Evolutionary conservation across 495 filamentous ascomycete genomes (phyloP).

Genomic region (Staphylotrichum longicolle): DNA sequence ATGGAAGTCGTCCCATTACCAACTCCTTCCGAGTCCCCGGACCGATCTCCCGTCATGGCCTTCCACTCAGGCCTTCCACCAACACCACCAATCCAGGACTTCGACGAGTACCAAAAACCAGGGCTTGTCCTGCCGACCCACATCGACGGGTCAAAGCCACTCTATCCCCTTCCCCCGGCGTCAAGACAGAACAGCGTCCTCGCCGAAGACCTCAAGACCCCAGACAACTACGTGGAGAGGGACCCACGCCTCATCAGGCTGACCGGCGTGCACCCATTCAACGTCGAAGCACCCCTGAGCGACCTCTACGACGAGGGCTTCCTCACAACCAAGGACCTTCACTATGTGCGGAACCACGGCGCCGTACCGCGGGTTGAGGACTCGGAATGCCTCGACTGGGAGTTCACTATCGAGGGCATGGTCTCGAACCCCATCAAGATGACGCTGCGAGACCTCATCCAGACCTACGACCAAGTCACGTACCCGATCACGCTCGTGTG

Average conservation of each 20-base stretch:
- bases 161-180: conserved; percentile 69
- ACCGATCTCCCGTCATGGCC: background rate
- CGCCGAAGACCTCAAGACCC: conserved; percentile 74
- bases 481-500: conserved; percentile 89
- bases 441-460: conserved; percentile 69
- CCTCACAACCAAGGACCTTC: conserved; percentile 85
- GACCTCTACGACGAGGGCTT: conserved; percentile 84
- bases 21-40: background rate
- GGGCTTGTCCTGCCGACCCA: background rate
- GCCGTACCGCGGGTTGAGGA: conserved; percentile 77
- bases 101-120: conserved; percentile 20
- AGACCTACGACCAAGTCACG: conserved; percentile 79
- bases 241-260: conserved; percentile 85
- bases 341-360: conserved; percentile 96
- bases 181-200: conserved; percentile 62
- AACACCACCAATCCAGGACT: conserved; percentile 16
- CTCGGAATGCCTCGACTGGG: conserved; percentile 73
- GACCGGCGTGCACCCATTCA: conserved; percentile 91
- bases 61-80: conserved; percentile 8
- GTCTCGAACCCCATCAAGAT: conserved; percentile 77
- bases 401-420: conserved; percentile 80
- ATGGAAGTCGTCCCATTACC: conserved; percentile 23
- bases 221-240: conserved; percentile 80
- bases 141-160: conserved; percentile 9
- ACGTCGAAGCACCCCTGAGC: conserved; percentile 83